Percentiles rank a stretch among this genome's conserved stretches.
phyloP scores from a whole-genome alignment of 1,139 yeast species.

The Sugiyamaella grinbergsii region DNA sequence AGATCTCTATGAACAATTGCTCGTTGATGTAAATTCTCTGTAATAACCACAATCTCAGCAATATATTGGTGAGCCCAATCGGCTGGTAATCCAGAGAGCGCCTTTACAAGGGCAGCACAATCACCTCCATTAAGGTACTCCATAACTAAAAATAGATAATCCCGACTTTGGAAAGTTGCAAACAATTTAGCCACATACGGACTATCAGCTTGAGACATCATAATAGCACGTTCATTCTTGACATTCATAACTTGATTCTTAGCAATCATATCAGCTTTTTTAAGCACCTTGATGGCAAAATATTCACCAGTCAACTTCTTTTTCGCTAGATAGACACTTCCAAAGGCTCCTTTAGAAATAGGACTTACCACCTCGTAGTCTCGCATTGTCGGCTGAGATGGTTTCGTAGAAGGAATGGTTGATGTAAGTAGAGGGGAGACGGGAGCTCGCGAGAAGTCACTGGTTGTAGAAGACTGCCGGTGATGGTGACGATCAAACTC shows the following conservation, averaged over 20 bases:
- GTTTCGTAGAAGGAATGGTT: conserved; percentile 48
- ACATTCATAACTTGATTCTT: conserved; percentile 95
- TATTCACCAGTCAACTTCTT: conserved; percentile 88
- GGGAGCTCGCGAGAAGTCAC: conserved; percentile 54
- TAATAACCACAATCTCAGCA: conserved; percentile 89
- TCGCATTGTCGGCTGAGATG: conserved; percentile 65
- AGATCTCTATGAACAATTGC: conserved; percentile 94
- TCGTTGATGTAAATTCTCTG: conserved; percentile 79
- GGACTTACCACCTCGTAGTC: conserved; percentile 93
- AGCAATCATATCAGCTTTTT: conserved; percentile 93
- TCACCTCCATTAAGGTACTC: conserved; percentile 97
- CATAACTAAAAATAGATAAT: conserved; percentile 89
- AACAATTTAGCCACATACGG: conserved; percentile 91
- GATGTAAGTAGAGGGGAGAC: conserved; percentile 80
- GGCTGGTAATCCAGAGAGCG: conserved; percentile 78
- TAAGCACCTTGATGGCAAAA: conserved; percentile 92
- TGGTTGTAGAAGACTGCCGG: conserved; percentile 35
- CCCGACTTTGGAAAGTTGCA: conserved; percentile 86
- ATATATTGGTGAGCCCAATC: conserved; percentile 82
- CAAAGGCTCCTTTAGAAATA: conserved; percentile 96
- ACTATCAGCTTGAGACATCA: conserved; percentile 95
- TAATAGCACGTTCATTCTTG: conserved; percentile 90
- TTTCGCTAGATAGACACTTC: conserved; percentile 86
- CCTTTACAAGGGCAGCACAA: conserved; percentile 80
- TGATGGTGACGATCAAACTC: conserved; percentile 31